Percentiles rank a stretch among this genome's conserved stretches.
These are phyloP conservation scores for Mrakia frigida DNA, from an alignment of 768 basidiomycete species.

Conservation along the genomic window DNA sequence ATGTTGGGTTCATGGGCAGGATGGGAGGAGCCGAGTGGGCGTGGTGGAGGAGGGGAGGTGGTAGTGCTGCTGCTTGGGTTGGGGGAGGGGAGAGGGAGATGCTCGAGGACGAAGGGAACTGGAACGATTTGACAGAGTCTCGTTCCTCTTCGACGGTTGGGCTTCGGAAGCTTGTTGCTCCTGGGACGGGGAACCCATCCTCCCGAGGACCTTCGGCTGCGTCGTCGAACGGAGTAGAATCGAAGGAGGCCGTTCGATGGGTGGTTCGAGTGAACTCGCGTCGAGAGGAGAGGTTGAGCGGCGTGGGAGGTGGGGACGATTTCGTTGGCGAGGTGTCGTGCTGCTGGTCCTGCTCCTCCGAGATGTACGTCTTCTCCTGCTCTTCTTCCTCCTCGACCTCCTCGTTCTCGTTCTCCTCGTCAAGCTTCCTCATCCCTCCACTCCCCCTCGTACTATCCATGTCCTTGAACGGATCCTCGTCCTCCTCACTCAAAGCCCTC, in stretches of 20 bases:
- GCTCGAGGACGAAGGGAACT: conserved; percentile 28
- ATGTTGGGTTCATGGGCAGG: background rate
- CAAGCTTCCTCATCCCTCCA: conserved; percentile 6
- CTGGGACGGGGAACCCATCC: conserved; percentile 3
- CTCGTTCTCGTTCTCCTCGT: conserved; percentile 6
- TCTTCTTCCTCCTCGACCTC: background rate
- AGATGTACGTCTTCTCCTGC: background rate
- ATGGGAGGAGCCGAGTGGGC: conserved; percentile 21
- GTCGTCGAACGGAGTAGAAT: conserved; percentile 11
- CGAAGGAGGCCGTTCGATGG: conserved; percentile 16
- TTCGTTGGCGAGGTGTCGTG: background rate
- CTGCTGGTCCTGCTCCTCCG: background rate
- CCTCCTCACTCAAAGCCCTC: conserved; percentile 30
- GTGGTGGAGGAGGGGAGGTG: conserved; percentile 14
- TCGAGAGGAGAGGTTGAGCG: background rate
- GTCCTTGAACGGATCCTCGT: conserved; percentile 75
- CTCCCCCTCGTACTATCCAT: conserved; percentile 46
- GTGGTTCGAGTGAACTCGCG: conserved; percentile 13
- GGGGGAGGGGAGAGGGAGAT: conserved; percentile 9
- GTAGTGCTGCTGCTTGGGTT: background rate
- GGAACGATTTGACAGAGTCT: conserved; percentile 30
- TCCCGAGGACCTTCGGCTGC: conserved; percentile 1
- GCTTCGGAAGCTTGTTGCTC: background rate
- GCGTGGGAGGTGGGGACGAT: background rate
- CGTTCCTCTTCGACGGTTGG: background rate